Percentiles rank a stretch among this genome's conserved stretches.
Conservation (phyloP, 345 rosid genomes). For the Aquilaria yunnanensis region DNA sequence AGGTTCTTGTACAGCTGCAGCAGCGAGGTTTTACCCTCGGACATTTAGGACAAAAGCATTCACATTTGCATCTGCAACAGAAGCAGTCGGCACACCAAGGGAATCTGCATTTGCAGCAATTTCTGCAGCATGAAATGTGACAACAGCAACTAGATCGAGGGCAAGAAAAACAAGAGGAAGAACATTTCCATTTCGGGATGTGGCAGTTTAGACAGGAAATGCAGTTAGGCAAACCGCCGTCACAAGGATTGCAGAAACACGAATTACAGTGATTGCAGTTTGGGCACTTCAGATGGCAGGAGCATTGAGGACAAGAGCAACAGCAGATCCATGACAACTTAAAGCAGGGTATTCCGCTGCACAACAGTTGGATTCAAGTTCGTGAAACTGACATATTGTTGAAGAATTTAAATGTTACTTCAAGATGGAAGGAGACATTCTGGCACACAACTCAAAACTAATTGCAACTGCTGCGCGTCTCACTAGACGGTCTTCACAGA, state of each 20-base stretch:
- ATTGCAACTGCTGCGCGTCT: too few species aligned
- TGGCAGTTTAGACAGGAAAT: constrained; percentile 7
- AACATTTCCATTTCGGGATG: constrained; percentile 26
- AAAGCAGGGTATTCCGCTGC: constrained; percentile 57
- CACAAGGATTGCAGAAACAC: constrained; percentile 19
- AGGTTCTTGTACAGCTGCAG: constrained; percentile 35
- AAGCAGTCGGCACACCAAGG: constrained; percentile 48
- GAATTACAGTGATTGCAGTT: constrained; percentile 26
- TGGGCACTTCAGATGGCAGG: constrained; percentile 38
- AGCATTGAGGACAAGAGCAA: constrained; percentile 56
- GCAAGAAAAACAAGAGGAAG: constrained; percentile 26
- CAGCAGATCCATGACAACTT: constrained; percentile 67
- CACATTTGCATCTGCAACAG: constrained; percentile 41
- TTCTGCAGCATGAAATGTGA: constrained; percentile 27
- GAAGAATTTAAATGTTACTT: too few species aligned
- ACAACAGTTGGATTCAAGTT: constrained; percentile 8
- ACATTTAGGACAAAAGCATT: constrained; percentile 48
- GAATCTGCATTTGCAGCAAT: constrained; percentile 35
- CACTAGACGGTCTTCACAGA: too few species aligned
- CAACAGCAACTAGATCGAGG: constrained; percentile 39
- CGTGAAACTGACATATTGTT: too few species aligned
- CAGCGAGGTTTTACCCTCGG: constrained; percentile 39
- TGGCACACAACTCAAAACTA: too few species aligned
- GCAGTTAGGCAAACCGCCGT: background rate
- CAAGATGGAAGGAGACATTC: too few species aligned